Evolutionary conservation across 768 basidiomycete genomes (phyloP).

Genomic region (Lentinula raphanica): DNA sequence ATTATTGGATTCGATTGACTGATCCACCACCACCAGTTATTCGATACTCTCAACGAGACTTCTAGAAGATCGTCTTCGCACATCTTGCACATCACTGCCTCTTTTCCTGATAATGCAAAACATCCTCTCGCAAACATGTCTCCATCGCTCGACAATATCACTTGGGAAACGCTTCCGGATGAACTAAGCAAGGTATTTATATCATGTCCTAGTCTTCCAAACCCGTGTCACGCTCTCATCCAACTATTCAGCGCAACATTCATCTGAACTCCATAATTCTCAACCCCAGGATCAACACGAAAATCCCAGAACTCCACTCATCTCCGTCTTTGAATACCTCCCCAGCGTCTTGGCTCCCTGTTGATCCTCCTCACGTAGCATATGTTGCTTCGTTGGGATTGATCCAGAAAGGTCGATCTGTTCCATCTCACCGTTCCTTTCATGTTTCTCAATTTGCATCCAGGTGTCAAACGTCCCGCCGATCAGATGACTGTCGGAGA

Average conservation of each 20-base stretch:
- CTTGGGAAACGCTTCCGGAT: conserved; percentile 55
- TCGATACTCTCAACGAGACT: conserved; percentile 25
- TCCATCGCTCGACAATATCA: conserved; percentile 41
- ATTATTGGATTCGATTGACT: neutral
- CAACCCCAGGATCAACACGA: conserved; percentile 13
- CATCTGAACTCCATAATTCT: conserved; percentile 48
- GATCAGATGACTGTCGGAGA: neutral
- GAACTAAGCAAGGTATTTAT: conserved; percentile 56
- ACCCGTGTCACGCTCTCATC: too few relatives aligned
- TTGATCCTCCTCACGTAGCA: neutral
- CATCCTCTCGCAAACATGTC: conserved; percentile 52
- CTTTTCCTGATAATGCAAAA: conserved; percentile 47
- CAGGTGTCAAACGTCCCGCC: neutral
- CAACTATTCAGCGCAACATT: conserved; percentile 48
- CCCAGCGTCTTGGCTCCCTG: neutral
- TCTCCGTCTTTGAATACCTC: neutral
- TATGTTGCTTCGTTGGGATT: neutral
- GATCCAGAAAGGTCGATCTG: neutral
- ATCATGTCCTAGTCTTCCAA: neutral
- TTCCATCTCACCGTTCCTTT: neutral
- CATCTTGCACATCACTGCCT: conserved; percentile 58
- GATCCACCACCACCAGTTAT: conserved; percentile 26
- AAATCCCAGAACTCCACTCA: conserved; percentile 1
- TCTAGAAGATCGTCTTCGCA: conserved; percentile 27
- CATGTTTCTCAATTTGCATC: too few relatives aligned